Evolutionary conservation across 768 basidiomycete species (phyloP).

Genomic region (Mycena rebaudengoi): DNA sequence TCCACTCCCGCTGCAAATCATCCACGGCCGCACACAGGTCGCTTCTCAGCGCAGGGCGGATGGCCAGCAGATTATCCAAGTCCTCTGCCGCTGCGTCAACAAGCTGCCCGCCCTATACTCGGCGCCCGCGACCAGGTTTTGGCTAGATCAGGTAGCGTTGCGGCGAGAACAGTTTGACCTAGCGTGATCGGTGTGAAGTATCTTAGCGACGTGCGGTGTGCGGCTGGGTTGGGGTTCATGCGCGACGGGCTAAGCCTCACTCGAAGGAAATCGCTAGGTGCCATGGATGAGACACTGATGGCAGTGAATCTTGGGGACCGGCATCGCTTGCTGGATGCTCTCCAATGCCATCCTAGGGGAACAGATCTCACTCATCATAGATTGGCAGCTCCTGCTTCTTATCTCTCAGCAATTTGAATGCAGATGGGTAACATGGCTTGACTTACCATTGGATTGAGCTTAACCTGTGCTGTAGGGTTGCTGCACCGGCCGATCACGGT

Average conservation of each 20-base stretch:
- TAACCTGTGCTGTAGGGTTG: too few species aligned
- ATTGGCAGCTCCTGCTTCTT: too few species aligned
- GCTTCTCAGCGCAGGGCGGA: neutral
- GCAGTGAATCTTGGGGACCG: too few species aligned
- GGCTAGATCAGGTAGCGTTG: neutral
- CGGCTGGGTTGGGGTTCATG: neutral
- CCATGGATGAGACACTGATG: too few species aligned
- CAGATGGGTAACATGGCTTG: too few species aligned
- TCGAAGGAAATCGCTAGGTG: neutral
- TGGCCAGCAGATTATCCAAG: neutral
- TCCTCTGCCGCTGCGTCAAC: neutral
- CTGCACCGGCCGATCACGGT: too few species aligned
- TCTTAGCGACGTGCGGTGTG: neutral
- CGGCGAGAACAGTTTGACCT: neutral
- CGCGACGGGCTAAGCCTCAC: neutral
- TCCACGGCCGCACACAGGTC: neutral
- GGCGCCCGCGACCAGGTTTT: conserved; percentile 1
- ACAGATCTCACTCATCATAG: too few species aligned
- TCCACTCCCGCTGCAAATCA: neutral
- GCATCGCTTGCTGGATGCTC: too few species aligned
- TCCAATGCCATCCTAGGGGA: too few species aligned
- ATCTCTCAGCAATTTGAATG: too few species aligned
- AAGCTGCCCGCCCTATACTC: neutral
- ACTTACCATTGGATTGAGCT: too few species aligned
- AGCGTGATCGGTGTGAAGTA: neutral